A percentile compares a stretch with the other conserved stretches of the same genome.
Evolutionary conservation across 202 grass and related monocot species (phyloP).

Genomic region (Eragrostis tef): DNA sequence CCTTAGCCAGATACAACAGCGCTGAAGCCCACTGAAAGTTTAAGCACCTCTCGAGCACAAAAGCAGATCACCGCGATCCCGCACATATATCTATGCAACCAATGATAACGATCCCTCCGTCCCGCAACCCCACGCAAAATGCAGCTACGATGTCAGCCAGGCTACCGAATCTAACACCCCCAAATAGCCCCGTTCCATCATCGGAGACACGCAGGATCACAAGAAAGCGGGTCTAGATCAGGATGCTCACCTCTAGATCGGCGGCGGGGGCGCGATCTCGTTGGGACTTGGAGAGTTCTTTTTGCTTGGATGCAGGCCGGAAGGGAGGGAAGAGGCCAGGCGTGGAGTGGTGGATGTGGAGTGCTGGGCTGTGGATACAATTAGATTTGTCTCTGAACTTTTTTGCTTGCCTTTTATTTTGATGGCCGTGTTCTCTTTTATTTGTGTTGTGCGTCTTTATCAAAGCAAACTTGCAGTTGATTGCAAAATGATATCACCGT

Average conservation of each 20-base stretch:
- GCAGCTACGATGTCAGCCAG: conserved; percentile 19
- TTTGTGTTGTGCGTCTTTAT: too few relatives aligned
- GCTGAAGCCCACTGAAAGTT: conserved; percentile 10
- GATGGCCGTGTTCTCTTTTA: neutral
- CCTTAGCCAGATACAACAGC: neutral
- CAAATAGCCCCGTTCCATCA: neutral
- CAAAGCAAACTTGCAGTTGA: too few relatives aligned
- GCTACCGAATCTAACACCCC: conserved; percentile 1
- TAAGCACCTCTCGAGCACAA: neutral
- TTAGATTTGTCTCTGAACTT: neutral
- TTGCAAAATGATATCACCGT: too few relatives aligned
- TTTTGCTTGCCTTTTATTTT: neutral
- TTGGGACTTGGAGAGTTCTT: neutral
- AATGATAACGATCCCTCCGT: neutral
- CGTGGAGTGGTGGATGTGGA: conserved; percentile 33
- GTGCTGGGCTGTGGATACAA: conserved; percentile 23
- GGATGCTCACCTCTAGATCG: conserved; percentile 43
- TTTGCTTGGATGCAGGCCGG: neutral
- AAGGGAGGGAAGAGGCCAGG: neutral
- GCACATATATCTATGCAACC: neutral
- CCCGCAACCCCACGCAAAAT: neutral
- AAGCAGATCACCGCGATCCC: conserved; percentile 28
- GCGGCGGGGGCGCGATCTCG: conserved; percentile 41
- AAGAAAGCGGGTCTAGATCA: neutral
- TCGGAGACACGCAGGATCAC: neutral